Conservation (phyloP, 2,329 filamentous ascomycete species). For the Sarocladiaceae sp. region DNA sequence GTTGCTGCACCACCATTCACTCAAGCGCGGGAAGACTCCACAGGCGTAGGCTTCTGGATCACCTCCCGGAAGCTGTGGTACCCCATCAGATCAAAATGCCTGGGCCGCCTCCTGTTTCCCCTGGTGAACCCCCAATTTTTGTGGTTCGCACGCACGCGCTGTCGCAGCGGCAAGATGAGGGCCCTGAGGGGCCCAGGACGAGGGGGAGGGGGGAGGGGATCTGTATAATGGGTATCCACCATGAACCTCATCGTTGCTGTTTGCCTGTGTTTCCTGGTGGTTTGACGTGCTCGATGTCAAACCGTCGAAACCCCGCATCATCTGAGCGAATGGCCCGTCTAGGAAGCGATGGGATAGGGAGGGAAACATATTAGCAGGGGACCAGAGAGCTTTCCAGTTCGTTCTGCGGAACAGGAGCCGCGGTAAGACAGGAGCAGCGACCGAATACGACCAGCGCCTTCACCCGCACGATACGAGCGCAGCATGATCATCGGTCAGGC, state of each 20-base stretch:
- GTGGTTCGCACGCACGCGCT: constrained; percentile 5
- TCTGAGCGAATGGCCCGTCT: neutral
- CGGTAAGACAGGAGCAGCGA: constrained; percentile 5
- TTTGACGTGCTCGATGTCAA: neutral
- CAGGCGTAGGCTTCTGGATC: constrained; percentile 8
- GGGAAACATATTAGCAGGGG: neutral
- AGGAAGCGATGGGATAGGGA: neutral
- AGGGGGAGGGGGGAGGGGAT: constrained; percentile 5
- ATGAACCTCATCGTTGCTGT: constrained; percentile 5
- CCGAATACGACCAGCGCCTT: constrained; percentile 4
- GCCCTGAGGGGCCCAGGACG: constrained; percentile 1
- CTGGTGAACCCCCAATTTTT: constrained; percentile 7
- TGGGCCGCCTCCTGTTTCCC: neutral
- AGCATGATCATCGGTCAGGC: constrained; percentile 1
- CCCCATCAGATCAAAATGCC: neutral
- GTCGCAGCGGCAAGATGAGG: constrained; percentile 2
- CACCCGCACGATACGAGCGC: neutral
- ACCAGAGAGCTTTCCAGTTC: neutral
- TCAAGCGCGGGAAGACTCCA: constrained; percentile 9
- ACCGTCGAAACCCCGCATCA: neutral
- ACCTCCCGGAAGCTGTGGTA: constrained; percentile 5
- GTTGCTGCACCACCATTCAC: neutral
- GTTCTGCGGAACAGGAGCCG: neutral
- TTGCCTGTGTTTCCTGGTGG: neutral
- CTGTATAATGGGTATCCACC: constrained; percentile 8